phyloP scores from a whole-genome alignment of 345 rosid genomes.

The Laguncularia racemosa region DNA sequence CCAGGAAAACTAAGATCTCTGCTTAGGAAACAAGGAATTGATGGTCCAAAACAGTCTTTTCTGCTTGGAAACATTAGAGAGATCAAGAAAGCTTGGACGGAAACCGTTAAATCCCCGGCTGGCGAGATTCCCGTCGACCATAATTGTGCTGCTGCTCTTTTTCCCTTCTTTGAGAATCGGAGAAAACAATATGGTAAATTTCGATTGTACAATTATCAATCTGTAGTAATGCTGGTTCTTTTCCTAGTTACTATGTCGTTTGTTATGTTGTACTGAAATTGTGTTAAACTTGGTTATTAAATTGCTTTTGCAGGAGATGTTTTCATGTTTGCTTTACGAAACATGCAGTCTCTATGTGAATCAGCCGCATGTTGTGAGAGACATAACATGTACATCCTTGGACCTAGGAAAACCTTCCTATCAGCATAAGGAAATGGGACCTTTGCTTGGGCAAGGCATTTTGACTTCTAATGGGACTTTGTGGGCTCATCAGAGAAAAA shows the following conservation, averaged over 20 bases:
- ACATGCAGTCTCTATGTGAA: conserved; percentile 11
- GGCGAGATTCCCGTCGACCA: too few species aligned
- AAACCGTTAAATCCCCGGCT: background rate
- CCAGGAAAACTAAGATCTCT: background rate
- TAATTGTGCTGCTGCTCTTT: background rate
- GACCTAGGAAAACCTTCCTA: conserved; percentile 27
- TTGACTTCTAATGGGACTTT: conserved; percentile 17
- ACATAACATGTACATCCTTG: conserved; percentile 19
- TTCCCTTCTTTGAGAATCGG: conserved; percentile 12
- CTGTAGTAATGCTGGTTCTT: background rate
- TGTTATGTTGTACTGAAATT: background rate
- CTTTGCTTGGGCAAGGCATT: conserved; percentile 26
- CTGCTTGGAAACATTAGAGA: conserved; percentile 15
- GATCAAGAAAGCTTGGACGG: background rate
- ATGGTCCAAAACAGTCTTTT: conserved; percentile 15
- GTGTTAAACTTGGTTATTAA: too few species aligned
- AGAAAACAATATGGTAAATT: conserved; percentile 3
- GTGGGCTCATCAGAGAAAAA: conserved; percentile 31
- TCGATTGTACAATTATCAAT: too few species aligned
- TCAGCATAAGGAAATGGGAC: conserved; percentile 12
- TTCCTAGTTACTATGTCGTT: background rate
- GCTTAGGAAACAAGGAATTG: conserved; percentile 16
- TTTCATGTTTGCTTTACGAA: conserved; percentile 14
- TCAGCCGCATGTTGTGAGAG: conserved; percentile 19
- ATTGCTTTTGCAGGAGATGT: conserved; percentile 12